These are phyloP conservation scores for Allium fistulosum DNA, from an alignment of 106 monocot species.

Conservation along the genomic window DNA sequence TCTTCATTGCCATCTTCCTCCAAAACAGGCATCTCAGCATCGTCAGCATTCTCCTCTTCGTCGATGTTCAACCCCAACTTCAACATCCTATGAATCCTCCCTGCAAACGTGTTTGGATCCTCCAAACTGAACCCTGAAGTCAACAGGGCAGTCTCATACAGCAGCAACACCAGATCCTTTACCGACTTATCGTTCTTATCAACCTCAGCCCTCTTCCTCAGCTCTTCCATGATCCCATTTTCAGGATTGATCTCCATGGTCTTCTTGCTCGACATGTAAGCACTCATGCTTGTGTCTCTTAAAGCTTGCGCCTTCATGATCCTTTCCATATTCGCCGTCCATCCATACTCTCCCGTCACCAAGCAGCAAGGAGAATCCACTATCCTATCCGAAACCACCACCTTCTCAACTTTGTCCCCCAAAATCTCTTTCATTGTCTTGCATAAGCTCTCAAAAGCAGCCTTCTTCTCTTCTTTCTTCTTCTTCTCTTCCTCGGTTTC, in stretches of 20 bases:
- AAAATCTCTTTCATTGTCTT: constrained; percentile 37
- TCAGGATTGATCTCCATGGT: constrained; percentile 50
- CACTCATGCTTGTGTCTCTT: constrained; percentile 30
- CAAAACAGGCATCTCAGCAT: constrained; percentile 17
- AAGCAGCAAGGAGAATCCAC: constrained; percentile 39
- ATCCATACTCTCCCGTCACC: constrained; percentile 42
- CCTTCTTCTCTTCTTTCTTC: constrained; percentile 24
- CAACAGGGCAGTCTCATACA: constrained; percentile 32
- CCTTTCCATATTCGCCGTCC: constrained; percentile 51
- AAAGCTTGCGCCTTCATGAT: constrained; percentile 48
- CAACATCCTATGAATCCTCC: constrained; percentile 41
- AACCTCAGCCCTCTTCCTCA: constrained; percentile 29
- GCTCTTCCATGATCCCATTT: constrained; percentile 34
- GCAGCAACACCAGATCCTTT: constrained; percentile 31
- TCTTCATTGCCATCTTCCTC: constrained; percentile 34
- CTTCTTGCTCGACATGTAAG: constrained; percentile 48
- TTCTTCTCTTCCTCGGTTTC: constrained; percentile 48
- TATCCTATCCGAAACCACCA: constrained; percentile 35
- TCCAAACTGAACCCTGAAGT: constrained; percentile 21
- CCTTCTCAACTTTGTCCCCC: constrained; percentile 45
- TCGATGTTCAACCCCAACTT: constrained; percentile 46
- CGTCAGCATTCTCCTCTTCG: constrained; percentile 20
- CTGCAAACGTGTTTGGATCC: constrained; percentile 36
- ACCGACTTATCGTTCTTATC: constrained; percentile 46
- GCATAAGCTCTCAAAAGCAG: constrained; percentile 28